Conservation (phyloP, 2,329 filamentous ascomycete genomes). For the Pleoardoris graminearum region DNA sequence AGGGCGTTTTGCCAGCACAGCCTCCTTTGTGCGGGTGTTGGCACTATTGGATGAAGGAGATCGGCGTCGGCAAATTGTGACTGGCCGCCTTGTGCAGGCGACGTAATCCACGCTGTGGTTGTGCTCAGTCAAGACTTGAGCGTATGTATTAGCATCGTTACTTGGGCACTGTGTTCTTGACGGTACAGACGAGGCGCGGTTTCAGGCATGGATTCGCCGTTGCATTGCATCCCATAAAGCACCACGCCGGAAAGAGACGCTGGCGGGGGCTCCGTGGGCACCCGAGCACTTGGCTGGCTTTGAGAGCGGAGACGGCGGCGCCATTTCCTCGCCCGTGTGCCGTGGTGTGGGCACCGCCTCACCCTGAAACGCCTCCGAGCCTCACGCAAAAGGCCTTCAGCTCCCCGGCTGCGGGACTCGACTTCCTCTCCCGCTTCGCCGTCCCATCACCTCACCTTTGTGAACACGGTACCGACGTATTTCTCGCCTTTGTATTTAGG, state of each 20-base stretch:
- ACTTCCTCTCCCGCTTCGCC: constrained; percentile 11
- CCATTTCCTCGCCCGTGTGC: neutral
- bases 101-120: constrained; percentile 7
- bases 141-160: too few relatives aligned
- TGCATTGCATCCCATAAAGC: neutral
- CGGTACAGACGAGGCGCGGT: neutral
- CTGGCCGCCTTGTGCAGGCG: neutral
- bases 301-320: neutral
- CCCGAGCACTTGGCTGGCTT: constrained; percentile 1
- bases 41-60: neutral
- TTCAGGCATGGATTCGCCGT: neutral
- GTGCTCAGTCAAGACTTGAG: too few relatives aligned
- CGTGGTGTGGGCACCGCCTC: constrained; percentile 16
- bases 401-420: constrained; percentile 6
- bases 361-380: constrained; percentile 30
- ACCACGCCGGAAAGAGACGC: neutral
- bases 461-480: neutral
- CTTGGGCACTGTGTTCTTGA: neutral
- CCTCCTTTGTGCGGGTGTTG: neutral
- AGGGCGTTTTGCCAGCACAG: constrained; percentile 2
- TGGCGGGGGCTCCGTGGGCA: neutral
- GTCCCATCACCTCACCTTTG: neutral
- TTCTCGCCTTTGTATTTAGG: constrained; percentile 4
- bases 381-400: constrained; percentile 28
- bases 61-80: neutral